These are phyloP conservation scores for Penicillium sclerotiorum DNA, from an alignment of 2,329 filamentous ascomycete species.

Conservation along the genomic window DNA sequence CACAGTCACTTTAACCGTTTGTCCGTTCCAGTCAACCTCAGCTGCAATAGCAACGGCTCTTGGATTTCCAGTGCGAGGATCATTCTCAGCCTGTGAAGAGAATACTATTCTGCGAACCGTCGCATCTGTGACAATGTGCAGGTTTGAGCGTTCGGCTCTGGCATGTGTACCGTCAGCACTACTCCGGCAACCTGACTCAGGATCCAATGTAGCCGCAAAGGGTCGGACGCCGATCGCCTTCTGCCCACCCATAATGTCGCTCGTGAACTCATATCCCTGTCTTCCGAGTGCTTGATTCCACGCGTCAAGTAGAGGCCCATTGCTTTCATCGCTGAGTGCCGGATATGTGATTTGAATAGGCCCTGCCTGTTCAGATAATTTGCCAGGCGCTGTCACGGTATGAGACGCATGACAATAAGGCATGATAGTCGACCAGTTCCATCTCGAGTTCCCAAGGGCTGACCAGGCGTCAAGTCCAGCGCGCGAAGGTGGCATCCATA, in stretches of 20 bases:
- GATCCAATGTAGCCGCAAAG: neutral
- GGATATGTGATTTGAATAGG: neutral
- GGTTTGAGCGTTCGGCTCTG: neutral
- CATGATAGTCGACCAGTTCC: constrained; percentile 3
- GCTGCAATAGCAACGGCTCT: neutral
- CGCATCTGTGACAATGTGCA: neutral
- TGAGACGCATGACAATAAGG: constrained; percentile 4
- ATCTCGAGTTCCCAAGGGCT: constrained; percentile 2
- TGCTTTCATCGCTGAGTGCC: constrained; percentile 5
- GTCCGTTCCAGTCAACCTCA: neutral
- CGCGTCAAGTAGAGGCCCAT: neutral
- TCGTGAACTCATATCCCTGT: neutral
- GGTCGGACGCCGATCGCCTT: neutral
- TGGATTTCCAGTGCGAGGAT: neutral
- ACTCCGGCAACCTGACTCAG: neutral
- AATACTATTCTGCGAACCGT: neutral
- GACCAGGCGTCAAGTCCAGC: constrained; percentile 6
- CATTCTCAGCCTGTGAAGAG: neutral
- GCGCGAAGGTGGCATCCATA: constrained; percentile 1
- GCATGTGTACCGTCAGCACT: neutral
- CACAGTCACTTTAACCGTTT: neutral
- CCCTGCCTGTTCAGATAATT: constrained; percentile 4
- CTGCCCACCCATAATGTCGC: neutral
- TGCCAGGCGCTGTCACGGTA: constrained; percentile 27
- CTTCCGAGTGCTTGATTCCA: neutral